A percentile compares a stretch with the other conserved stretches of the same genome.
These are phyloP conservation scores for Didymella keratinophila DNA, from an alignment of 2,329 filamentous ascomycete species.

Conservation along the genomic window DNA sequence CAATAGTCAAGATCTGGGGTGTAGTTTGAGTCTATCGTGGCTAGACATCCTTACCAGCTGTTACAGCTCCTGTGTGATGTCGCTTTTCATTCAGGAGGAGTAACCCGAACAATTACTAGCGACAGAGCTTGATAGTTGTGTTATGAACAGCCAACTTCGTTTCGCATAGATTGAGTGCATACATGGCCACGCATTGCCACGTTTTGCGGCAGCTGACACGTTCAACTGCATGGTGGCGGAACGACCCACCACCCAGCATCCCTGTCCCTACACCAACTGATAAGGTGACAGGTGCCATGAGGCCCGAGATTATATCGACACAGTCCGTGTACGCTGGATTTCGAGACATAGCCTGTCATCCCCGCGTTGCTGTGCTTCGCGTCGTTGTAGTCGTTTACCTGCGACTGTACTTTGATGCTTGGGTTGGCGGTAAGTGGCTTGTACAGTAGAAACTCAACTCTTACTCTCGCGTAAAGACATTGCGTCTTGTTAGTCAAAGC, in stretches of 20 bases:
- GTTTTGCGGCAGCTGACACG: constrained; percentile 7
- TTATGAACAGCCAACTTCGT: background rate
- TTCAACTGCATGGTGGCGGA: constrained; percentile 4
- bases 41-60: background rate
- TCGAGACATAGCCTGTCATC: background rate
- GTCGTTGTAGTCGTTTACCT: background rate
- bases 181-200: constrained; percentile 9
- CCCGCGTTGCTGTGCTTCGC: background rate
- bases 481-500: too few relatives aligned
- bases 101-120: too few relatives aligned
- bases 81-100: background rate
- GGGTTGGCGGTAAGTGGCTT: background rate
- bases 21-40: background rate
- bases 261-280: background rate
- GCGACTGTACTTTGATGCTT: background rate
- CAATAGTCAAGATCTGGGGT: background rate
- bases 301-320: background rate
- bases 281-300: background rate
- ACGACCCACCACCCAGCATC: background rate
- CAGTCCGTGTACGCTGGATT: background rate
- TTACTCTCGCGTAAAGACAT: background rate
- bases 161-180: constrained; percentile 2
- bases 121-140: background rate
- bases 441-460: background rate
- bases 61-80: background rate